Percentiles rank a stretch among this genome's conserved stretches.
Conservation (phyloP, 768 basidiomycete genomes). For the Kwoniella sp. region DNA sequence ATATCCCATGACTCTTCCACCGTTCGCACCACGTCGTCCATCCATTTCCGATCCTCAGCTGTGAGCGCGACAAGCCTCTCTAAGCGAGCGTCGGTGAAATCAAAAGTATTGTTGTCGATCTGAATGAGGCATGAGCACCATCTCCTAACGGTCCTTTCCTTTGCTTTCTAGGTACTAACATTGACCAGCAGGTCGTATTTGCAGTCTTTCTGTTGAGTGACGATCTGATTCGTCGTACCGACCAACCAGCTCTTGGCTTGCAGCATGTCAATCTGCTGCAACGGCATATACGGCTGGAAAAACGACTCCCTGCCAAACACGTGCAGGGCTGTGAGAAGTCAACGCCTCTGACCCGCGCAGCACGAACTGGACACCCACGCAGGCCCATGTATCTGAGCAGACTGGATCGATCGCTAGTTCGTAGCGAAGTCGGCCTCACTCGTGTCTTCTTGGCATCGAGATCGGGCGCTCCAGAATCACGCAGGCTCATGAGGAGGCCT, state of each 20-base stretch:
- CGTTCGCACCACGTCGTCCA: conserved; percentile 64
- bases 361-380: conserved; percentile 55
- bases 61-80: conserved; percentile 77
- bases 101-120: conserved; percentile 81
- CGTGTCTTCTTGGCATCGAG: conserved; percentile 61
- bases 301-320: conserved; percentile 66
- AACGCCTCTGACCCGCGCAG: background rate
- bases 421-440: conserved; percentile 69
- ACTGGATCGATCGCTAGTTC: conserved; percentile 83
- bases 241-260: conserved; percentile 74
- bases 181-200: conserved; percentile 79
- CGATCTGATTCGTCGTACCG: conserved; percentile 87
- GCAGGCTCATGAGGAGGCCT: conserved; percentile 82
- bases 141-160: background rate
- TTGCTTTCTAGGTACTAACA: conserved; percentile 54
- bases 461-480: conserved; percentile 85
- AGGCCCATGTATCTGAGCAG: conserved; percentile 87
- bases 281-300: conserved; percentile 94
- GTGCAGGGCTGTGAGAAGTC: conserved; percentile 23
- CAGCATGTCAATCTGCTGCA: conserved; percentile 89
- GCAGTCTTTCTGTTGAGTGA: conserved; percentile 81
- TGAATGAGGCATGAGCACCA: conserved; percentile 41
- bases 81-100: conserved; percentile 76
- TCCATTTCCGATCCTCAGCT: conserved; percentile 92
- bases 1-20: conserved; percentile 48